Evolutionary conservation across 2,329 filamentous ascomycete genomes (phyloP), one percentile per base, ranked within the genome.

Genomic region (Aciculosporium take): DNA sequence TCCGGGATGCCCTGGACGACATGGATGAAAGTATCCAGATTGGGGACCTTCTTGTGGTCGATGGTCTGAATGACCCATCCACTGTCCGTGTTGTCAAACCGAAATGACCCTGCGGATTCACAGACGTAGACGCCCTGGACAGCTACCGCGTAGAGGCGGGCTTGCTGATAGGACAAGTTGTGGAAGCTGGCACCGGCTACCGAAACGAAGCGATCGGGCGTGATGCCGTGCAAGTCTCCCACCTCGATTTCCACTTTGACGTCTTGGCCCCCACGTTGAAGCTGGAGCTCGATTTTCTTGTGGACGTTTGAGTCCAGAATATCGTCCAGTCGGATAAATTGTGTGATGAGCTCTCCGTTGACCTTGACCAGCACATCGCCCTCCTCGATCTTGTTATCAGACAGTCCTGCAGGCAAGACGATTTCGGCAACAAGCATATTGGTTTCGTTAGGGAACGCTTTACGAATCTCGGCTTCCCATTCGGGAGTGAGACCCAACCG

Each of bases 381-480:
- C 60, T 98, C 91, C 59, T 94, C 82, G 21, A 98, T 74, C 61
- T 93, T 89, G 42, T 72, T 69, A 55, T 94, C 76, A 1, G 83
- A 91, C 20, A 91, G 93, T 0, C 91, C 93, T 51, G 88, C 78
- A 0, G 91, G 89, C 7, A 98, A 73, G 12, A 96, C 79, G 46
- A 95, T 94, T 64, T 98, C 93, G 17, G 88, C 89, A 10, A 95
- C 89, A 23, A 98, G 74, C 85, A 98, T 88, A 55, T 91, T 93
- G 20, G 87, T 96, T 64, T 95, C 91, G 52, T 84, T 82, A 1
- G 93, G 91, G 50, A 94, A 94, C 21, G 76, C 70, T 51, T 83
- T 77, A 27, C 91, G 80, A 48, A 94, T 78, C 43, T 81, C 79
- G 29, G 84, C 81, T 66, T 98, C 91, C 79, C 86, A 93, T 39